A percentile compares a stretch with the other conserved stretches of the same genome.
Evolutionary conservation across 1,139 yeast species (phyloP).

Genomic region (Yamadazyma pseudoaaseri): DNA sequence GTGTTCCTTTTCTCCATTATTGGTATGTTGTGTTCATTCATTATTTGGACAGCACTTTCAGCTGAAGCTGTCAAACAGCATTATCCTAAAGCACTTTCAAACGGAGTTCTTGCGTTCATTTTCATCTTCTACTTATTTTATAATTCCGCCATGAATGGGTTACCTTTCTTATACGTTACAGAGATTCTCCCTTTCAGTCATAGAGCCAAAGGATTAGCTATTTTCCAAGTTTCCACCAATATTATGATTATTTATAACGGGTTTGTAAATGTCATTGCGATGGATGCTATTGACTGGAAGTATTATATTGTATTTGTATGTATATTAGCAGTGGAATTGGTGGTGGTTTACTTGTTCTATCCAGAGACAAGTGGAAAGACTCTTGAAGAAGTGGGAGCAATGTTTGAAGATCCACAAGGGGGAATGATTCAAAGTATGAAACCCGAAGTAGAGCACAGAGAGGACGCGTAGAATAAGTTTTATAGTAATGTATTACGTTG

Average conservation of each 20-base stretch:
- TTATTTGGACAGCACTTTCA: constrained; percentile 38
- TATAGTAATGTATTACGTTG: no score
- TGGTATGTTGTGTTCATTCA: constrained; percentile 35
- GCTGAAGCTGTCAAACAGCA: constrained; percentile 35
- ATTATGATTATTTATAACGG: constrained; percentile 23
- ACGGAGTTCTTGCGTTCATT: constrained; percentile 44
- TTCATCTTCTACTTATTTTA: constrained; percentile 37
- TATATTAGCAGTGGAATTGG: constrained; percentile 32
- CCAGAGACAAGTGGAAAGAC: constrained; percentile 39
- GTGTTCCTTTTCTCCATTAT: constrained; percentile 36
- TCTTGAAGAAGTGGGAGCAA: constrained; percentile 1
- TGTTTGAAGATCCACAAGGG: background rate
- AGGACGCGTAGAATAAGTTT: no score
- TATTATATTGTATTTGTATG: constrained; percentile 54
- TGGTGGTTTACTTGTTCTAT: constrained; percentile 38
- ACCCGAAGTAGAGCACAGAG: background rate
- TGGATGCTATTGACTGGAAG: constrained; percentile 57
- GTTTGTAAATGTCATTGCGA: constrained; percentile 57
- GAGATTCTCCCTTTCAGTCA: constrained; percentile 43
- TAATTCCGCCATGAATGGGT: constrained; percentile 36
- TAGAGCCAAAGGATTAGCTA: constrained; percentile 43
- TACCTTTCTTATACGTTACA: constrained; percentile 37
- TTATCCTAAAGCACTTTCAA: constrained; percentile 27
- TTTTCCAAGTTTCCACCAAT: constrained; percentile 27
- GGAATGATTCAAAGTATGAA: background rate